These are phyloP conservation scores for Cutaneotrichosporon sp. DNA, from an alignment of 1,284 basidiomycete genomes.

Conservation along the genomic window DNA sequence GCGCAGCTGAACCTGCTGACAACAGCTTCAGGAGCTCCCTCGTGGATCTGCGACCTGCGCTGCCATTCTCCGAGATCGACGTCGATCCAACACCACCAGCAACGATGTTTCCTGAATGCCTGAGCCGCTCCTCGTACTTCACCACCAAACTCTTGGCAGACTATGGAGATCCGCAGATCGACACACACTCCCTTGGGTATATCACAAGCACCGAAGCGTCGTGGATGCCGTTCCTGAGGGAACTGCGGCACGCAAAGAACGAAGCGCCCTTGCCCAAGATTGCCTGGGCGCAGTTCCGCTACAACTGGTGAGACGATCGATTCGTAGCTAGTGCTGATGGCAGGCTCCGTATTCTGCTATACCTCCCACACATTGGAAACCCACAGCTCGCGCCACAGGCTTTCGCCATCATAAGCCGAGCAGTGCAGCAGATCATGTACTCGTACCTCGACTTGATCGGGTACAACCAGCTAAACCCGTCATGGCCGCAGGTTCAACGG, in stretches of 20 bases:
- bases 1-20: background rate
- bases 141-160: slow-evolving; percentile 20
- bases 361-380: slow-evolving; percentile 16
- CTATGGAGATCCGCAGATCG: slow-evolving; percentile 18
- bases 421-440: slow-evolving; percentile 21
- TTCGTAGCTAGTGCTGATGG: background rate
- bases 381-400: slow-evolving; percentile 10
- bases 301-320: slow-evolving; percentile 19
- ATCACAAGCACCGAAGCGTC: slow-evolving; percentile 14
- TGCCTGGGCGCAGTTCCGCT: slow-evolving; percentile 23
- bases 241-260: slow-evolving; percentile 11
- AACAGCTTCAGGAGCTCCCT: slow-evolving; percentile 21
- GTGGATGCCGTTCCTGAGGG: slow-evolving; percentile 18
- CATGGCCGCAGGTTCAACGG: slow-evolving; percentile 25
- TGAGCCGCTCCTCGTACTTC: slow-evolving; percentile 11
- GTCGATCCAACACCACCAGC: slow-evolving; percentile 16
- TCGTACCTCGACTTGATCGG: slow-evolving; percentile 19
- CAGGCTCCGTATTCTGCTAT: slow-evolving; percentile 26
- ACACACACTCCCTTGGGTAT: slow-evolving; percentile 20
- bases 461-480: slow-evolving; percentile 15
- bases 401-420: slow-evolving; percentile 13
- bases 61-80: slow-evolving; percentile 25
- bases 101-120: slow-evolving; percentile 14
- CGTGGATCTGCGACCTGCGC: slow-evolving; percentile 17
- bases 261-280: slow-evolving; percentile 1